Conservation (phyloP, 2,329 filamentous ascomycete genomes). For the Monilinia aucupariae region DNA sequence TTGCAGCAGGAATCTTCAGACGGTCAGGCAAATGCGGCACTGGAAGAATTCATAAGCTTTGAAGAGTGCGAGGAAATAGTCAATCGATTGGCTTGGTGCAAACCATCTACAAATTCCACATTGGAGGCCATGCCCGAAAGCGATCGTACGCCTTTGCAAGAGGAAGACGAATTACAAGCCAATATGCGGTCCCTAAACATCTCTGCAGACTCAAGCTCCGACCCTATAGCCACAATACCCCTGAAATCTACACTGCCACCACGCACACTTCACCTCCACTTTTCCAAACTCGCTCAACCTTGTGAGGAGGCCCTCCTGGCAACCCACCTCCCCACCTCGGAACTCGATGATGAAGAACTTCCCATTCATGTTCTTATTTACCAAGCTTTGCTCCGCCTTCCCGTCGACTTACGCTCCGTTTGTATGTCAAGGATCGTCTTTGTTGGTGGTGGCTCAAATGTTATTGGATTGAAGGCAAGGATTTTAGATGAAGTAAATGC, state of each 20-base stretch:
- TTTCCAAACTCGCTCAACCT: slow-evolving; percentile 65
- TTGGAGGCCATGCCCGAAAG: slow-evolving; percentile 22
- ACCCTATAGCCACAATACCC: slow-evolving; percentile 39
- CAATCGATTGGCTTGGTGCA: slow-evolving; percentile 74
- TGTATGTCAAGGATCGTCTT: slow-evolving; percentile 90
- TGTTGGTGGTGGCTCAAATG: slow-evolving; percentile 70
- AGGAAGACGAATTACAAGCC: slow-evolving; percentile 48
- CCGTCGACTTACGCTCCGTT: slow-evolving; percentile 72
- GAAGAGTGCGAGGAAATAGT: slow-evolving; percentile 78
- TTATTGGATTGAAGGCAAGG: slow-evolving; percentile 73
- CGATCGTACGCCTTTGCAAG: slow-evolving; percentile 48
- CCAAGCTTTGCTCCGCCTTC: slow-evolving; percentile 65
- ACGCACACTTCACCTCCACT: slow-evolving; percentile 58
- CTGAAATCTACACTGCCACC: slow-evolving; percentile 42
- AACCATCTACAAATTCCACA: slow-evolving; percentile 25
- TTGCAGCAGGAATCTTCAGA: slow-evolving; percentile 24
- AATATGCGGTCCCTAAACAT: slow-evolving; percentile 28
- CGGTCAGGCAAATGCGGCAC: slow-evolving; percentile 16
- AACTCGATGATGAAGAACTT: slow-evolving; percentile 82
- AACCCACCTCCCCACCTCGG: slow-evolving; percentile 46
- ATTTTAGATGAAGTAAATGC: slow-evolving; percentile 68
- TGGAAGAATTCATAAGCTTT: slow-evolving; percentile 50
- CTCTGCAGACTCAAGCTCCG: slow-evolving; percentile 19
- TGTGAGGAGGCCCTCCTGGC: slow-evolving; percentile 72
- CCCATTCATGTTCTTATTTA: slow-evolving; percentile 74